These are phyloP conservation scores for Lathyrus tuberosus DNA, from an alignment of 306 rosid species.

Conservation along the genomic window DNA sequence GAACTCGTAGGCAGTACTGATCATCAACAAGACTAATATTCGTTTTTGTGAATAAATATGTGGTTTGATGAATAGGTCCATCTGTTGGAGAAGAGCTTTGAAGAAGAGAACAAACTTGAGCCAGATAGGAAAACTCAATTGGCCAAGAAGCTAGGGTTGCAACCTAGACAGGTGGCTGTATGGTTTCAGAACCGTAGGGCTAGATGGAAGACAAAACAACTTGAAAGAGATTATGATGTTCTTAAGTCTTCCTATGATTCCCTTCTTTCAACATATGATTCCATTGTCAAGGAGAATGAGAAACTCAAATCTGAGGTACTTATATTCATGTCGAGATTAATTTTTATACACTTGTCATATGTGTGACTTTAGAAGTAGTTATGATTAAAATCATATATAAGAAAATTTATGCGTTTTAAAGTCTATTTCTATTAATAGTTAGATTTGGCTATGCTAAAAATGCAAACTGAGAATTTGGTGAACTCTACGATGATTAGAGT, in stretches of 20 bases:
- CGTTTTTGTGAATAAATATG: conserved; percentile 23
- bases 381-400: neutral
- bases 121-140: conserved; percentile 87
- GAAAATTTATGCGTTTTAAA: no score
- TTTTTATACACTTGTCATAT: no score
- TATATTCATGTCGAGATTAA: neutral
- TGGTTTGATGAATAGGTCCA: conserved; percentile 59
- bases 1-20: neutral
- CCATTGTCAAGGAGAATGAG: conserved; percentile 75
- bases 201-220: conserved; percentile 99
- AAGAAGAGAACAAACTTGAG: conserved; percentile 96
- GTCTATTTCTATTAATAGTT: neutral
- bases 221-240: conserved; percentile 90
- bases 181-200: conserved; percentile 99
- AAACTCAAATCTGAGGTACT: conserved; percentile 88
- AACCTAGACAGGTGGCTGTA: conserved; percentile 97
- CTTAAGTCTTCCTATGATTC: conserved; percentile 86
- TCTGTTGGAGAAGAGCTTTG: conserved; percentile 94
- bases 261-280: conserved; percentile 68
- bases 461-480: conserved; percentile 18
- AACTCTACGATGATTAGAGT: conserved; percentile 13
- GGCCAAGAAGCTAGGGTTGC: conserved; percentile 95
- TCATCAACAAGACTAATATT: neutral
- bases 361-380: neutral
- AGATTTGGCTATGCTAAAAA: conserved; percentile 27